These are phyloP conservation scores for Phytophthora litchii DNA, from an alignment of 352 stramenopile genomes.

Conservation along the genomic window DNA sequence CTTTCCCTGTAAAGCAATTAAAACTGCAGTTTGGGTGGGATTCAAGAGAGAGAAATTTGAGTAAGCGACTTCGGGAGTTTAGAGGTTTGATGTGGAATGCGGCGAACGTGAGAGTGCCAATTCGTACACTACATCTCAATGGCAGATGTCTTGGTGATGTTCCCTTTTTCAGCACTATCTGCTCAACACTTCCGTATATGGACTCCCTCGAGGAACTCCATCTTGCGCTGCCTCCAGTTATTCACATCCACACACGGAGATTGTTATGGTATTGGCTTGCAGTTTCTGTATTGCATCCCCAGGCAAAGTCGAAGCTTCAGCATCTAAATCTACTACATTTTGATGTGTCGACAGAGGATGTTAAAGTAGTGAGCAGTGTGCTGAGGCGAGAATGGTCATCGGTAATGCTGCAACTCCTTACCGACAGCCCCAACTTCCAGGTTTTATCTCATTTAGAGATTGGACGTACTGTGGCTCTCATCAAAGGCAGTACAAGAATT, in stretches of 20 bases:
- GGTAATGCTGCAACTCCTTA: conserved; percentile 12
- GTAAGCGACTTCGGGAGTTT: conserved; percentile 21
- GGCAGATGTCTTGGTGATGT: conserved; percentile 4
- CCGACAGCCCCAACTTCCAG: background rate
- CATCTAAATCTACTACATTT: conserved; percentile 21
- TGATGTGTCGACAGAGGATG: conserved; percentile 17
- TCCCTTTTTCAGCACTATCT: conserved; percentile 17
- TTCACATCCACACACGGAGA: background rate
- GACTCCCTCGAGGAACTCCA: conserved; percentile 12
- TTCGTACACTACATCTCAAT: conserved; percentile 10
- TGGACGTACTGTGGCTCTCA: conserved; percentile 1
- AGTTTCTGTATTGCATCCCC: conserved; percentile 25
- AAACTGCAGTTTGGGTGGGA: conserved; percentile 23
- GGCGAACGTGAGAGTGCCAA: background rate
- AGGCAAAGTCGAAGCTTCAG: conserved; percentile 11
- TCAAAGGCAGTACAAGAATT: conserved; percentile 22
- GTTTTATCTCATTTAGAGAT: background rate
- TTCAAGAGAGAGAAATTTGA: conserved; percentile 7
- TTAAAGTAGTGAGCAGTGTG: conserved; percentile 7
- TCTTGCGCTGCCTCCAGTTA: conserved; percentile 8
- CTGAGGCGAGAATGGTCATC: conserved; percentile 18
- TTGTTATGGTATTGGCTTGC: conserved; percentile 30
- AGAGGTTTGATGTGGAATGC: conserved; percentile 13
- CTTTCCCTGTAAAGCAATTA: conserved; percentile 12
- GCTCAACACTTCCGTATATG: conserved; percentile 16